Evolutionary conservation across 2,329 filamentous ascomycete species (phyloP).

Genomic region (Stemphylium lycopersici): DNA sequence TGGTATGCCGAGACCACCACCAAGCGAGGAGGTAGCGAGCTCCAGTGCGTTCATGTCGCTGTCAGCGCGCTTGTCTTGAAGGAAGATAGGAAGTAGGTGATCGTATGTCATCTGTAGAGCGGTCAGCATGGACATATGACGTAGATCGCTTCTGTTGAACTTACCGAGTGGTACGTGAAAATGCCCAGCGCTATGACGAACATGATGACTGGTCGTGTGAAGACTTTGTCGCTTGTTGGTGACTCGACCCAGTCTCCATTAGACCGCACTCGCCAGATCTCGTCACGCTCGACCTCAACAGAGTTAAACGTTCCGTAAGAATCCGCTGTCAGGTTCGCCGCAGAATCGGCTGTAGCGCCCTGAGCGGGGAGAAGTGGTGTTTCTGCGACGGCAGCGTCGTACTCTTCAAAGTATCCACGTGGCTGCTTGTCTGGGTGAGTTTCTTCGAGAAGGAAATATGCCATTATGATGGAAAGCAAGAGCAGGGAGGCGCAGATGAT

Average conservation of each 20-base stretch:
- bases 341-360: conserved; percentile 73
- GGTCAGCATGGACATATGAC: conserved; percentile 5
- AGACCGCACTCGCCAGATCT: conserved; percentile 58
- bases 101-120: conserved; percentile 78
- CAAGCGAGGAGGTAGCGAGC: conserved; percentile 42
- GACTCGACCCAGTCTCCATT: conserved; percentile 53
- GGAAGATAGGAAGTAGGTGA: conserved; percentile 88
- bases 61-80: conserved; percentile 72
- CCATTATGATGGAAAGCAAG: conserved; percentile 76
- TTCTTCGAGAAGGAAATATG: conserved; percentile 83
- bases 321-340: conserved; percentile 76
- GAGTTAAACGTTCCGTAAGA: conserved; percentile 76
- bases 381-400: conserved; percentile 59
- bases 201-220: conserved; percentile 71
- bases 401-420: conserved; percentile 49
- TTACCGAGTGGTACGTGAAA: conserved; percentile 82
- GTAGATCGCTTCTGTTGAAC: not conserved
- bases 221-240: conserved; percentile 53
- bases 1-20: conserved; percentile 69
- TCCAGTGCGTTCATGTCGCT: conserved; percentile 39
- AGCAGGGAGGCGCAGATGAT: conserved; percentile 80
- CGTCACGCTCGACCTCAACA: conserved; percentile 60
- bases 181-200: conserved; percentile 83
- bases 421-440: conserved; percentile 85
- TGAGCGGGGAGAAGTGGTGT: conserved; percentile 78